A percentile compares a stretch with the other conserved stretches of the same genome.
These are phyloP conservation scores for Ganoderma lingzhi DNA, from an alignment of 1,284 basidiomycete species.

Conservation along the genomic window DNA sequence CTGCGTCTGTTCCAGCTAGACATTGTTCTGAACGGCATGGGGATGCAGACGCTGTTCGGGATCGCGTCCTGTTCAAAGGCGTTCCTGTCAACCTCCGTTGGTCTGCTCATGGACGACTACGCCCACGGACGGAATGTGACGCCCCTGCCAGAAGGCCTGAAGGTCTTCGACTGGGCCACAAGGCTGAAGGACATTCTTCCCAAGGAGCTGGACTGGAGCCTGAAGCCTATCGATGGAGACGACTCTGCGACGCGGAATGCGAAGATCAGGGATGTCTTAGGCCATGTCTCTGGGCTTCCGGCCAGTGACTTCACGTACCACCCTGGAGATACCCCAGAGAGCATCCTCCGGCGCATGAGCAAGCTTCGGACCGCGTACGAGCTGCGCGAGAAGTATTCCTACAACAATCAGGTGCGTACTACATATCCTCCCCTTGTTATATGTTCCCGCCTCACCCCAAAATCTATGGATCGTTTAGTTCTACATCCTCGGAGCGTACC, in stretches of 20 bases:
- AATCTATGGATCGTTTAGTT: not conserved
- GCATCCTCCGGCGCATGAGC: constrained; percentile 41
- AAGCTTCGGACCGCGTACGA: constrained; percentile 48
- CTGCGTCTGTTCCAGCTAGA: not conserved
- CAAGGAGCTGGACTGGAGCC: constrained; percentile 47
- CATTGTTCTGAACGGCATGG: not conserved
- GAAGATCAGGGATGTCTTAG: constrained; percentile 44
- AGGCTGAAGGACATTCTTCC: constrained; percentile 50
- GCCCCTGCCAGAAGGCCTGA: constrained; percentile 24
- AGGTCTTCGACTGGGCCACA: constrained; percentile 40
- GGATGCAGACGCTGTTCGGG: constrained; percentile 46
- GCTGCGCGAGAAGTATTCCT: constrained; percentile 49
- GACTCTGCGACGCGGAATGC: constrained; percentile 46
- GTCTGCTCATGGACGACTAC: constrained; percentile 41
- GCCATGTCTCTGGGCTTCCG: constrained; percentile 32
- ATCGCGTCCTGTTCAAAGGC: constrained; percentile 55
- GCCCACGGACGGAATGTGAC: constrained; percentile 31
- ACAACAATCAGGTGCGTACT: constrained; percentile 49
- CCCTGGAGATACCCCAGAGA: constrained; percentile 38
- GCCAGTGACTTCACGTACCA: constrained; percentile 46
- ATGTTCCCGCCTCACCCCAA: not conserved
- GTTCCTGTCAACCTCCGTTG: constrained; percentile 44
- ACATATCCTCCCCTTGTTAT: not conserved
- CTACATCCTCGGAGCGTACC: constrained; percentile 14
- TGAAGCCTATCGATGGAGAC: constrained; percentile 39